These are phyloP conservation scores for Silene conica DNA, from an alignment of 148 eudicot species.

Conservation along the genomic window DNA sequence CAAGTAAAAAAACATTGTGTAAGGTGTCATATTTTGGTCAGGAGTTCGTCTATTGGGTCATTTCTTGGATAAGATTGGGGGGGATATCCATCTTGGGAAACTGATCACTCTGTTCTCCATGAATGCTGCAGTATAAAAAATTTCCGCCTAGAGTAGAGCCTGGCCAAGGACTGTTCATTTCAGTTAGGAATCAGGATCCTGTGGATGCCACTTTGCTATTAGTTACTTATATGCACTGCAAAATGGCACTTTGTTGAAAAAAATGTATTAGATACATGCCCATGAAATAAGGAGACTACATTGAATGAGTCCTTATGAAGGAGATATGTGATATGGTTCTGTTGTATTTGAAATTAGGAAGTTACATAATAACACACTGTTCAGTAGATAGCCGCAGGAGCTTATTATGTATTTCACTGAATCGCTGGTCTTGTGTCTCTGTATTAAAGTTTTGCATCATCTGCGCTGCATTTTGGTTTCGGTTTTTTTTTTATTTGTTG, in stretches of 20 bases:
- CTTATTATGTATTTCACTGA: too few species aligned
- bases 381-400: background rate
- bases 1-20: background rate
- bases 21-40: too few species aligned
- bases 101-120: background rate
- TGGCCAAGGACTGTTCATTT: background rate
- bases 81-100: background rate
- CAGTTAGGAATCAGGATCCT: background rate
- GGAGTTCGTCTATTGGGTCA: background rate
- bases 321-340: background rate
- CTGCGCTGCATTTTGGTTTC: background rate
- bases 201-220: background rate
- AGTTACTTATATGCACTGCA: background rate
- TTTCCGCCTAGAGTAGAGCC: background rate
- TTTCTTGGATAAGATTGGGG: background rate
- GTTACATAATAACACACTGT: background rate
- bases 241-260: background rate
- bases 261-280: background rate
- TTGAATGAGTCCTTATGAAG: background rate
- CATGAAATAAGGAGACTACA: background rate
- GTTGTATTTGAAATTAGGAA: background rate
- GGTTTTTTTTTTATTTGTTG: background rate
- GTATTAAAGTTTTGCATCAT: background rate
- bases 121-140: background rate
- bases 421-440: too few species aligned